Percentiles rank a stretch among this genome's conserved stretches.
Evolutionary conservation across 2,329 filamentous ascomycete genomes (phyloP).

Genomic region (Trichoderma koningii): DNA sequence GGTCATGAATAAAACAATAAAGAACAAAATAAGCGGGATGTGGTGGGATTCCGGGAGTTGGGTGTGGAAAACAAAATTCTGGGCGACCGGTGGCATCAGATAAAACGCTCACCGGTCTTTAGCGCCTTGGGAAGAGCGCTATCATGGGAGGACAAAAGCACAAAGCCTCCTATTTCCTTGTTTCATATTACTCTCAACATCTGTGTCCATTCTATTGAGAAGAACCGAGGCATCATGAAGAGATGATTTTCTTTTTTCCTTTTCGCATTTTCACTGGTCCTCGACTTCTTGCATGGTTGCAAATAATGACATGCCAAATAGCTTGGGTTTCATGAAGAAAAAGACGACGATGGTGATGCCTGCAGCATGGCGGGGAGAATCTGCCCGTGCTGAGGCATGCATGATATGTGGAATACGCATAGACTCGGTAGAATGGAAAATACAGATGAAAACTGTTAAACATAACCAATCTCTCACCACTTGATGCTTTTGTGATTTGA

Average conservation of each 20-base stretch:
- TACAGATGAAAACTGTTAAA: slow-evolving; percentile 35
- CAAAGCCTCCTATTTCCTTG: slow-evolving; percentile 34
- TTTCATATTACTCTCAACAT: slow-evolving; percentile 33
- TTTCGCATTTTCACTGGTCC: slow-evolving; percentile 32
- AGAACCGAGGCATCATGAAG: slow-evolving; percentile 41
- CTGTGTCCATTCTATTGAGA: slow-evolving; percentile 39
- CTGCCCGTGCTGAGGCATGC: slow-evolving; percentile 29
- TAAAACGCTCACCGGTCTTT: slow-evolving; percentile 14
- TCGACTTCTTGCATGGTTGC: slow-evolving; percentile 34
- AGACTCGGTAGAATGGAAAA: slow-evolving; percentile 45
- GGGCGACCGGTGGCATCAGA: slow-evolving; percentile 24
- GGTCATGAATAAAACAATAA: neutral
- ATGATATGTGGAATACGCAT: slow-evolving; percentile 40
- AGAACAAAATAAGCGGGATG: slow-evolving; percentile 26
- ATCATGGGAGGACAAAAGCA: slow-evolving; percentile 16
- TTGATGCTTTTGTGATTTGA: neutral
- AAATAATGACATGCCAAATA: slow-evolving; percentile 29
- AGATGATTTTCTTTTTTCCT: slow-evolving; percentile 42
- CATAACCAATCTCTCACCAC: neutral
- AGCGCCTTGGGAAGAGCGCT: slow-evolving; percentile 25
- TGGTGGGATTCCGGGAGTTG: slow-evolving; percentile 30
- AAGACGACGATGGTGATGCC: slow-evolving; percentile 33
- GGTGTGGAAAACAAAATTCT: slow-evolving; percentile 29
- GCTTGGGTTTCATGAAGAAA: slow-evolving; percentile 33
- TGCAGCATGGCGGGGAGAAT: slow-evolving; percentile 29